Evolutionary conservation across 345 rosid species (phyloP), one percentile per base, ranked within the genome.

Genomic region (Anastatica hierochuntica): DNA sequence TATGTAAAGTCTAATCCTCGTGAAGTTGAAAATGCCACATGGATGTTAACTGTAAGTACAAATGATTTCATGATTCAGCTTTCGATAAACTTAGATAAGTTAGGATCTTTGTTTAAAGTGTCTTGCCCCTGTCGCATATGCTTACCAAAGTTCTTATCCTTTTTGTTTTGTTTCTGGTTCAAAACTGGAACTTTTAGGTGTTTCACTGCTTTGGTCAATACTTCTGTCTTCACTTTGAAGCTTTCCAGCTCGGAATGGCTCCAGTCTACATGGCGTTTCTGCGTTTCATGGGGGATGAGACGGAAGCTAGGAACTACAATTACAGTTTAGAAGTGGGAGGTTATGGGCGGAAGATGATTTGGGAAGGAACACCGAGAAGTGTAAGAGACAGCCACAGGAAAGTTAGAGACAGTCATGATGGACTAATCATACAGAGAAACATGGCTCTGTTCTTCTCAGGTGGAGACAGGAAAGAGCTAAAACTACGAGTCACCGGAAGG

Each of bases 201-300:
- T 90, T 90, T 52, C 85, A 86, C 69, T 90, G 96, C 66, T 90
- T 84, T 62, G 98, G 98, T 44, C 95, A 84, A 27, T 90, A 90
- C 73, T 90, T 90, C 5, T 31, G 36, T 31, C 36, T 31, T 31
- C 36, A 31, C 6, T 31, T 31, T 11, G 36, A 31, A 31, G 98
- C 98, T 44, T 90, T 86, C 70, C 97, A 90, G 78, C 96, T 90
- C 0, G 96, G 96, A 26, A 77, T 83, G 86, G 92, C 92, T 43
- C 95, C 98, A 0, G 98, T 90, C 5, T 90, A 84, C 74, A 90
- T 90, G 98, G 98, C 98, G 10, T 86, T 90, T 73, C 82, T 90
- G 53, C 83, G 98, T 27, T 90, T 86, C 67, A 90, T 90, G 98
- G 98, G 98, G 9, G 96, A 87, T 8, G 98, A 87, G 70, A 56